Percentiles rank a stretch among this genome's conserved stretches.
These are phyloP conservation scores for Sextonia rubra DNA, from an alignment of 164 flowering plant species.

Conservation along the genomic window DNA sequence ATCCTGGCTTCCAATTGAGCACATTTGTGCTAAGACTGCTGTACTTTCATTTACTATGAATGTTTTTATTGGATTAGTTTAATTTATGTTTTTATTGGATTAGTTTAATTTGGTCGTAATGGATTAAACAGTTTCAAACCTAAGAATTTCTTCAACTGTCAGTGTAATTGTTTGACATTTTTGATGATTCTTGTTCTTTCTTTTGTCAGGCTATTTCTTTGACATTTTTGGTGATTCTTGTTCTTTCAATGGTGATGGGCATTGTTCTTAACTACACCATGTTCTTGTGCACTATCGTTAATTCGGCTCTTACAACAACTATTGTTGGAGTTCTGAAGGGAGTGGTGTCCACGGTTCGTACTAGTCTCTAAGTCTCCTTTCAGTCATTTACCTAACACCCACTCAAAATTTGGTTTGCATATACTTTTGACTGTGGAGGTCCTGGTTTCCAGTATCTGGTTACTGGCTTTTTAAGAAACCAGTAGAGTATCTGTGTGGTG, in stretches of 20 bases:
- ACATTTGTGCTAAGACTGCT: too few relatives aligned
- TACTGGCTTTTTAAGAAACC: too few relatives aligned
- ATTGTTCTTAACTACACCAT: slow-evolving; percentile 92
- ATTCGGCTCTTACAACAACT: slow-evolving; percentile 97
- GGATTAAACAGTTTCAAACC: background rate
- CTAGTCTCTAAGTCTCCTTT: background rate
- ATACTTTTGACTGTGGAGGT: too few relatives aligned
- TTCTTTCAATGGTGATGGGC: slow-evolving; percentile 91
- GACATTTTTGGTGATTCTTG: slow-evolving; percentile 58
- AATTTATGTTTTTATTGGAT: too few relatives aligned
- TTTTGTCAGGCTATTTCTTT: slow-evolving; percentile 64
- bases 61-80: background rate
- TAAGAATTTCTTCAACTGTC: background rate
- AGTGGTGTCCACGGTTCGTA: slow-evolving; percentile 90
- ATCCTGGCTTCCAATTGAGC: too few relatives aligned
- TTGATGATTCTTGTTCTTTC: slow-evolving; percentile 65
- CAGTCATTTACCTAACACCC: background rate
- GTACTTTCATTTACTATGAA: too few relatives aligned
- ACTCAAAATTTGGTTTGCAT: background rate
- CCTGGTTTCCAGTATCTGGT: too few relatives aligned
- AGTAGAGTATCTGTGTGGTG: too few relatives aligned
- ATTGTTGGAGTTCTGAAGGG: slow-evolving; percentile 99
- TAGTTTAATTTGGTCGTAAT: background rate
- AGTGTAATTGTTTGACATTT: background rate
- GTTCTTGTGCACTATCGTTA: slow-evolving; percentile 95